Percentiles rank a stretch among this genome's conserved stretches.
Conservation (phyloP, 2,329 filamentous ascomycete genomes). For the Phialocephala sp. region DNA sequence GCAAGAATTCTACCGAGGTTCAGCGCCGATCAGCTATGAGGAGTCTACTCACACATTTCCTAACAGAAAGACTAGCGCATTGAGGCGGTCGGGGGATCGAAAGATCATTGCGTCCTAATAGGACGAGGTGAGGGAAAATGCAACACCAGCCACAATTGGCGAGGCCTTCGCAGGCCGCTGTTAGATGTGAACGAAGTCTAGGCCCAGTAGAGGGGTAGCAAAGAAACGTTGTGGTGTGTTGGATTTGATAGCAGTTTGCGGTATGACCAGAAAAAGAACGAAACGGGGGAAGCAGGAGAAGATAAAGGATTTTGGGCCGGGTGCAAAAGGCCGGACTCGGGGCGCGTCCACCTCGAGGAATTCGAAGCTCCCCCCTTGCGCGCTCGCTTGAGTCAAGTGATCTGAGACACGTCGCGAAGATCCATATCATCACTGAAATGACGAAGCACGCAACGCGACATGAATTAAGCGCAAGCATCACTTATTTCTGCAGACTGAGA, state of each 20-base stretch:
- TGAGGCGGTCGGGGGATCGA: background rate
- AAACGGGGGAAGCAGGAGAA: background rate
- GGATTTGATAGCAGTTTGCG: conserved; percentile 3
- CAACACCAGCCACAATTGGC: conserved; percentile 9
- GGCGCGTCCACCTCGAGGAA: conserved; percentile 8
- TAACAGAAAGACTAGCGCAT: background rate
- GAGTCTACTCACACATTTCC: conserved; percentile 3
- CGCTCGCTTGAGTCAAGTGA: conserved; percentile 7
- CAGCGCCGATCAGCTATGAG: background rate
- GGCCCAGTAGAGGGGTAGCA: background rate
- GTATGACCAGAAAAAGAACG: background rate
- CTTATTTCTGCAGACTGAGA: too few relatives aligned
- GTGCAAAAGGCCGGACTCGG: background rate
- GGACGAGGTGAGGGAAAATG: background rate
- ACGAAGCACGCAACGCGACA: background rate
- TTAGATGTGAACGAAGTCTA: background rate
- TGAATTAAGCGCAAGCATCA: background rate
- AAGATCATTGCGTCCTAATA: conserved; percentile 1
- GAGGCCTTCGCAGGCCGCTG: conserved; percentile 1
- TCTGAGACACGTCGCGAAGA: conserved; percentile 6
- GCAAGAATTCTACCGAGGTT: background rate
- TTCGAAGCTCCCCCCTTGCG: background rate
- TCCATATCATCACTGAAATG: background rate
- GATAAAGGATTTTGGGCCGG: background rate
- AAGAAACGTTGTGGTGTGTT: background rate